These are phyloP conservation scores for Erodium moschatum DNA, from an alignment of 441 rosid genomes.

Conservation along the genomic window DNA sequence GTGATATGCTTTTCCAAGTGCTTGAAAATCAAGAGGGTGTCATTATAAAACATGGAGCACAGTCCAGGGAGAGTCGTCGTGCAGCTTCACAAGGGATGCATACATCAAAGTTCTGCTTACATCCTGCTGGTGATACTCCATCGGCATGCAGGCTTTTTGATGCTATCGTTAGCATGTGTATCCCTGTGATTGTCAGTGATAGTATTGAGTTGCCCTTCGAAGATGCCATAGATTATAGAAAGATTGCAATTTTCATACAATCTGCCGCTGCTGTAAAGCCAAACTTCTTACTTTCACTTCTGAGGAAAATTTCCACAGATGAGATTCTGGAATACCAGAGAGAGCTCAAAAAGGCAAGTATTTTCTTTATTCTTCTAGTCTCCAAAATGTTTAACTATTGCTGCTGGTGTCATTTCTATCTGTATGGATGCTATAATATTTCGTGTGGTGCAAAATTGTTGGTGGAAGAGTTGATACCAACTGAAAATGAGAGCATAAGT, in stretches of 20 bases:
- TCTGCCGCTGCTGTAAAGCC: conserved; percentile 56
- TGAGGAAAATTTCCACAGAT: conserved; percentile 41
- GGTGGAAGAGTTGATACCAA: not conserved
- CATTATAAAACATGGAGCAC: conserved; percentile 78
- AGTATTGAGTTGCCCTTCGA: conserved; percentile 84
- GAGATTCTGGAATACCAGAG: conserved; percentile 65
- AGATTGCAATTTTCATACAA: conserved; percentile 67
- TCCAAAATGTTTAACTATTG: not conserved
- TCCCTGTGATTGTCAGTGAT: conserved; percentile 80
- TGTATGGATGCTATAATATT: not conserved
- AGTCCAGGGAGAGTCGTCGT: conserved; percentile 78
- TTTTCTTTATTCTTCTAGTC: not conserved
- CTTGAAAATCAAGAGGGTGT: conserved; percentile 74
- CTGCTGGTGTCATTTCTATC: not conserved
- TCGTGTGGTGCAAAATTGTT: not conserved
- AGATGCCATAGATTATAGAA: conserved; percentile 69
- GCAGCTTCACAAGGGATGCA: conserved; percentile 87
- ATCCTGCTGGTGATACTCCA: conserved; percentile 42
- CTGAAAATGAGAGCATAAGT: not conserved
- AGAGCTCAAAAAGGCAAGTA: conserved; percentile 54
- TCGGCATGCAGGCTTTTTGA: conserved; percentile 93
- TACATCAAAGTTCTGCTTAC: conserved; percentile 66
- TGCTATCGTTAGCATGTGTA: conserved; percentile 85
- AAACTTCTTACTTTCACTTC: conserved; percentile 50
- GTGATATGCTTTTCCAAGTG: conserved; percentile 74